These are phyloP conservation scores for Botryotinia narcissicola DNA, from an alignment of 2,329 filamentous ascomycete genomes.

Conservation along the genomic window DNA sequence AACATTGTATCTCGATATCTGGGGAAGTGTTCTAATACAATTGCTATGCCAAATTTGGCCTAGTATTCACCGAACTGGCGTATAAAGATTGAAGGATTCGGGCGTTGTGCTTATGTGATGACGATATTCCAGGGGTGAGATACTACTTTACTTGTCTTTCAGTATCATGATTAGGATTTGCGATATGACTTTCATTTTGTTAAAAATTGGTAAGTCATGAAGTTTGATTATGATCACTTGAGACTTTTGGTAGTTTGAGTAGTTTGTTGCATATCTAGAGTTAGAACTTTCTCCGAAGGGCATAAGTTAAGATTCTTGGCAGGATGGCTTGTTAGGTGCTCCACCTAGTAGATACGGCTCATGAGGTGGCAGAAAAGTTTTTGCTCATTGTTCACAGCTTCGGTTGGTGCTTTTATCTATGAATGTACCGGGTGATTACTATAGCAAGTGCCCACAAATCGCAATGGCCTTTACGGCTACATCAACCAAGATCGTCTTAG, in stretches of 20 bases:
- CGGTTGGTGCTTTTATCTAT: neutral
- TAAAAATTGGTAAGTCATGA: neutral
- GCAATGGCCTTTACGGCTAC: neutral
- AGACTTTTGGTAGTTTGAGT: neutral
- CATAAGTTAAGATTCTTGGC: neutral
- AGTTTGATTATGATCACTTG: neutral
- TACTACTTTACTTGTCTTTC: neutral
- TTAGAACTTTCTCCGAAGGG: neutral
- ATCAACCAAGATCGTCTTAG: neutral
- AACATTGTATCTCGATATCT: neutral
- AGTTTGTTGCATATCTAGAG: neutral
- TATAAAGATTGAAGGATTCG: neutral
- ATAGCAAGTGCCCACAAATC: neutral
- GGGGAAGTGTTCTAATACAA: no score
- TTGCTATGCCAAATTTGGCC: neutral
- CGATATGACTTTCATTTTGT: neutral
- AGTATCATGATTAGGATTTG: neutral
- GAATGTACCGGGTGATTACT: neutral
- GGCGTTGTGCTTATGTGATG: neutral
- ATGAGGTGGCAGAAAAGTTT: neutral
- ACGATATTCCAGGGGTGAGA: neutral
- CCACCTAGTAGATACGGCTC: neutral
- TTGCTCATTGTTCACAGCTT: neutral
- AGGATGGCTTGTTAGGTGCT: neutral
- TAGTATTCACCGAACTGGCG: neutral